Base-by-base conservation (phyloP, 768 basidiomycete genomes). In the Wakefieldia striispora region DNA sequence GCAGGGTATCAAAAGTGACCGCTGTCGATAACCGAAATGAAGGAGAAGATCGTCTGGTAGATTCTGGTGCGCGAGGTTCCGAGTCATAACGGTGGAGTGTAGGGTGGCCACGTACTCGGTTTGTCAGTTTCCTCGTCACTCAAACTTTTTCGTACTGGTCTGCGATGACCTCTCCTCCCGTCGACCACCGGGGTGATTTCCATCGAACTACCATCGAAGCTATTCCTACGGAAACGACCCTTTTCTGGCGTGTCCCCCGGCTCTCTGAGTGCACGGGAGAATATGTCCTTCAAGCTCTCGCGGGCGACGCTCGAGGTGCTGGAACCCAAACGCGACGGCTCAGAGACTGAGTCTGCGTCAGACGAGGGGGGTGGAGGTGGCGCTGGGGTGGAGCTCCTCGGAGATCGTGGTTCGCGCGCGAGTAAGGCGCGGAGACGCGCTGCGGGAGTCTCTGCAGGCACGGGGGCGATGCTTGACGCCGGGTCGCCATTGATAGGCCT, bases 111-210 rank as follows among this genome's bases (percentile, higher is more conserved):
- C 83, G 60, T 65, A 87, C 85, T 73, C 47, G 74, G 59, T 53
- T 74, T 75, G 31, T 84, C 84, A 3, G 70, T 64, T 59, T 87
- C 86, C 59, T 88, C 85, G 55, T 88, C 86, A 58, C 84, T 86
- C 55, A 82, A 51, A 59, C 82, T 87, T 56, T 70, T 75, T 33
- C 80, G 73, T 51, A 82, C 79, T 10, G 72, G 75, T 64, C 75
- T 82, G 51, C 67, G 71, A 47, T 66, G 71, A 20, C 67, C 64
- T 50, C 72, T 67, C 48, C 75, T 73, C 58, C 72, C 69, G 36
- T 69, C 60, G 35, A 75, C 64, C 2, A 72, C 61, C 1, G 83
- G 80, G 40, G 72, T 81, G 13, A 72, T 70, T 46, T 86, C 83
- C 35, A 80, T 77, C 46, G 83, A 82, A 57, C 83, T 83, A 7